These are phyloP conservation scores for Cucumis variabilis DNA, from an alignment of 331 rosid species.

Conservation along the genomic window DNA sequence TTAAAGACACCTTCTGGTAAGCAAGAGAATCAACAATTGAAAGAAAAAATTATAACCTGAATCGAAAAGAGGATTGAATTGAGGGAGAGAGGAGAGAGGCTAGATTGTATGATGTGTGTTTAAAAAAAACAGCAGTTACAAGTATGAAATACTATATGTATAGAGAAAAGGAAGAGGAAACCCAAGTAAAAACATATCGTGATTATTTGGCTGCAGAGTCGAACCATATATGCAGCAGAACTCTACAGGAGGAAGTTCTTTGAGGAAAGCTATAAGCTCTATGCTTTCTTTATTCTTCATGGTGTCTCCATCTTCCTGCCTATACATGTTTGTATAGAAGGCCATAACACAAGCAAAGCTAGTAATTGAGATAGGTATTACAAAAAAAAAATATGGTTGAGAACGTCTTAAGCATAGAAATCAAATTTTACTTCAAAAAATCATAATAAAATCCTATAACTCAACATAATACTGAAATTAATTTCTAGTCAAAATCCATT, in stretches of 20 bases:
- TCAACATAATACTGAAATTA: neutral
- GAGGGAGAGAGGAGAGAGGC: too few species aligned
- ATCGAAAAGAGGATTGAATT: too few species aligned
- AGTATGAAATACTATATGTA: neutral
- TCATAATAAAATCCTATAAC: neutral
- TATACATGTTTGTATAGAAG: neutral
- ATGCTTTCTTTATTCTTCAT: slow-evolving; percentile 52
- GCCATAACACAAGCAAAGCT: neutral
- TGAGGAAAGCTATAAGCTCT: slow-evolving; percentile 57
- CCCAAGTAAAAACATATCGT: slow-evolving; percentile 61
- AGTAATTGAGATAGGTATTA: neutral
- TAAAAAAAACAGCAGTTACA: slow-evolving; percentile 24
- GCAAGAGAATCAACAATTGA: too few species aligned
- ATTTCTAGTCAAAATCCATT: neutral
- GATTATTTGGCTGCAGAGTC: slow-evolving; percentile 80
- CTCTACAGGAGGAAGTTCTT: slow-evolving; percentile 85
- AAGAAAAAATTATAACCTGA: too few species aligned
- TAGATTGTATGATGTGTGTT: too few species aligned
- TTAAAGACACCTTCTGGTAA: too few species aligned
- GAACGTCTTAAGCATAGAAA: neutral
- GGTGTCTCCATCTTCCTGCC: neutral
- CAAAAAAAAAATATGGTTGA: neutral
- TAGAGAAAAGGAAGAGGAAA: slow-evolving; percentile 17
- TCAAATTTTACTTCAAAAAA: neutral
- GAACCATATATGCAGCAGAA: slow-evolving; percentile 94